Evolutionary conservation across 2,329 filamentous ascomycete species (phyloP), one percentile per base, ranked within the genome.

Genomic region (Cryphonectria carpinicola): DNA sequence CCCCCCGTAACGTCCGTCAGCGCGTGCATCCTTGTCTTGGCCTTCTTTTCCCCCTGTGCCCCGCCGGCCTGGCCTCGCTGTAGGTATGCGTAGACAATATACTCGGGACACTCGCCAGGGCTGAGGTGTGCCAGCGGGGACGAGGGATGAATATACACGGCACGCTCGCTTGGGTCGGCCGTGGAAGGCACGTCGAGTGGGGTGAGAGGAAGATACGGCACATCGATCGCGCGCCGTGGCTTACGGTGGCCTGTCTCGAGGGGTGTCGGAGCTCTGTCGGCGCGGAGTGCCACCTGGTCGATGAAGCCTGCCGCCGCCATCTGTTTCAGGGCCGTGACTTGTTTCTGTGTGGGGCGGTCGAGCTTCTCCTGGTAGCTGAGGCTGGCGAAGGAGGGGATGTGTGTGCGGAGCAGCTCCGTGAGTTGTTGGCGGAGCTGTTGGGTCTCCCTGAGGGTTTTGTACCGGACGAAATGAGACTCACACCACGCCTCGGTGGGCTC

Each of bases 291-390:
- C 56, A 99, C 88, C 75, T 98, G 93, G 80, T 99, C 96, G 77
- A 98, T 90, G 82, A 98, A 98, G 0, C 95, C 96, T 0, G 94
- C 92, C 0, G 95, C 93, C 32, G 93, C 90, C 82, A 98, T 97
- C 78, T 98, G 93, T 80, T 97, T 97, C 39, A 99, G 84, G 0
- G 93, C 90, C 63, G 90, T 90, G 39, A 97, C 84, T 77, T 94
- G 91, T 74, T 90, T 92, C 8, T 89, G 83, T 0, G 88, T 87
- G 0, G 89, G 89, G 0, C 85, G 84, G 64, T 86, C 83, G 3
- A 92, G 83, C 75, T 85, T 86, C 41, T 89, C 88, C 68, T 85
- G 80, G 74, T 86, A 87, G 68, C 82, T 82, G 46, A 84, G 87
- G 83, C 78, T 90, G 78, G 79, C 88, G 81, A 82, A 95, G 74